phyloP scores from a whole-genome alignment of 2,329 filamentous ascomycete species.

The Pseudogymnoascus sp. region DNA sequence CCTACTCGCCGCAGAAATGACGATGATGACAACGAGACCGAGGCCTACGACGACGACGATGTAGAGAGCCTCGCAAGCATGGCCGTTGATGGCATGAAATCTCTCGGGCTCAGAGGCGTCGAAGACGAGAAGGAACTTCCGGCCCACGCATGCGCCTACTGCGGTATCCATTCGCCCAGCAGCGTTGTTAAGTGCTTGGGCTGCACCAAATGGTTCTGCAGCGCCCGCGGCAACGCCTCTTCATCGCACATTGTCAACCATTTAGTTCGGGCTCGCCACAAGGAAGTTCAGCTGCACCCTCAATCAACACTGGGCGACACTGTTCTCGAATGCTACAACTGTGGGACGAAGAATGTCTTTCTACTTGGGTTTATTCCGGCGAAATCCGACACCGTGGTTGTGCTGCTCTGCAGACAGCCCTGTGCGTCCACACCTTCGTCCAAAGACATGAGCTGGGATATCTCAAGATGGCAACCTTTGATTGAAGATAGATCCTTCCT shows the following conservation, averaged over 20 bases:
- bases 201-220: conserved; percentile 99
- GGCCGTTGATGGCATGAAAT: conserved; percentile 66
- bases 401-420: conserved; percentile 90
- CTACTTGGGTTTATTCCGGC: conserved; percentile 95
- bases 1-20: conserved; percentile 50
- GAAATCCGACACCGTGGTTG: conserved; percentile 96
- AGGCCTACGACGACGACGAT: conserved; percentile 77
- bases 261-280: conserved; percentile 91
- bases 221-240: conserved; percentile 88
- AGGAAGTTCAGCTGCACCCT: conserved; percentile 95
- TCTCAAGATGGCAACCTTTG: conserved; percentile 91
- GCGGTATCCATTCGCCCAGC: conserved; percentile 90
- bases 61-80: conserved; percentile 66
- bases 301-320: conserved; percentile 90
- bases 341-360: conserved; percentile 98
- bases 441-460: conserved; percentile 99
- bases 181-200: conserved; percentile 93
- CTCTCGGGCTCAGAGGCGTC: conserved; percentile 46
- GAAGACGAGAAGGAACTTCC: conserved; percentile 90
- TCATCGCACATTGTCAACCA: conserved; percentile 99
- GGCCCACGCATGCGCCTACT: conserved; percentile 95
- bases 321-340: conserved; percentile 97
- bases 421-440: conserved; percentile 91
- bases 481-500: conserved; percentile 96
- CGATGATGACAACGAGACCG: conserved; percentile 82